Evolutionary conservation across 2,329 filamentous ascomycete genomes (phyloP), one percentile per base, ranked within the genome.

Genomic region (Alternaria gaisen): DNA sequence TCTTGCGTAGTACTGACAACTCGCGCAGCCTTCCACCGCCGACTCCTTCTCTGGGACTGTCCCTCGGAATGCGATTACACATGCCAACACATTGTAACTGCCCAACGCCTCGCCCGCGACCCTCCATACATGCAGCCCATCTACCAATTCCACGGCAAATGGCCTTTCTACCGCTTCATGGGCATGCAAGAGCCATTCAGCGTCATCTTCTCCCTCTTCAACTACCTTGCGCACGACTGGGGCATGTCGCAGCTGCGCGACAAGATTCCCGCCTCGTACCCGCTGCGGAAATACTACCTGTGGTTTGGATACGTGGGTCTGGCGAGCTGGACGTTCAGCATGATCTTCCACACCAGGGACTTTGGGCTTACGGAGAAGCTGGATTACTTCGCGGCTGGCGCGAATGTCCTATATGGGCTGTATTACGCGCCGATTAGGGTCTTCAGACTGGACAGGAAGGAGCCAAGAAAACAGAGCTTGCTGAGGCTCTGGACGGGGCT

Each of bases 131-230:
- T 87, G 64, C 79, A 88, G 30, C 86, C 89, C 11, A 80, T 97
- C 51, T 90, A 94, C 58, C 95, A 99, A 81, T 99, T 94, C 84
- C 93, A 99, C 82, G 95, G 95, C 32, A 99, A 99, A 86, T 99
- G 95, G 95, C 95, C 95, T 40, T 99, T 99, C 82, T 85, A 90
- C 79, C 91, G 95, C 68, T 86, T 97, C 74, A 81, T 96, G 55
- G 95, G 95, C 78, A 91, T 97, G 83, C 95, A 99, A 82, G 95
- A 99, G 82, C 93, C 94, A 60, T 93, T 94, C 78, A 93, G 90
- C 52, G 94, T 98, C 68, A 83, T 97, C 74, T 99, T 97, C 85
- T 97, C 92, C 67, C 84, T 97, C 53, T 87, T 96, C 74, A 99
- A 99, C 84, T 90, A 95, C 73, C 86, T 90, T 69, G 94, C 94